Conservation (phyloP, 1,284 basidiomycete species). For the Paramarasmius palmivorus region DNA sequence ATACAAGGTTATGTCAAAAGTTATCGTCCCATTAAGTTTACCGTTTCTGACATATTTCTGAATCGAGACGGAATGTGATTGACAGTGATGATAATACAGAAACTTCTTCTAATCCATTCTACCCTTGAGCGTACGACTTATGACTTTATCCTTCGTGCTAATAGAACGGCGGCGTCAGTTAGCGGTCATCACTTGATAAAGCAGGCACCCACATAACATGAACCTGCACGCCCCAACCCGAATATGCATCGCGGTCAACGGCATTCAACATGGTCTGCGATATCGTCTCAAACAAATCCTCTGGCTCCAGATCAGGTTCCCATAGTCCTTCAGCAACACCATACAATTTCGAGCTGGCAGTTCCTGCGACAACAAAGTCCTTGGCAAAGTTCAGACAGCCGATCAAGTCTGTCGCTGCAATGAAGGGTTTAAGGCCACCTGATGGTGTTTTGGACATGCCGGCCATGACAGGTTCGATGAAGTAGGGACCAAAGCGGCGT, state of each 20-base stretch:
- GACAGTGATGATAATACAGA: conserved; percentile 20
- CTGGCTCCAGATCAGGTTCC: conserved; percentile 96
- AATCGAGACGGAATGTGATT: conserved; percentile 15
- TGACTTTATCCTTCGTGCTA: conserved; percentile 85
- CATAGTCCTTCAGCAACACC: conserved; percentile 98
- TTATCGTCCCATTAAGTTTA: background rate
- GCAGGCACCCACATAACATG: conserved; percentile 84
- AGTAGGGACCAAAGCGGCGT: conserved; percentile 95
- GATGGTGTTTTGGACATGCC: conserved; percentile 80
- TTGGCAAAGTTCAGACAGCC: conserved; percentile 95
- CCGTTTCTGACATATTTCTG: background rate
- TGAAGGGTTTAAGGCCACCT: conserved; percentile 86
- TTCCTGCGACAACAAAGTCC: conserved; percentile 97
- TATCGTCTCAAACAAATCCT: conserved; percentile 98
- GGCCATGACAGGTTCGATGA: conserved; percentile 96
- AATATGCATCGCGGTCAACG: conserved; percentile 94
- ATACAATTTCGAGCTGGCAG: conserved; percentile 91
- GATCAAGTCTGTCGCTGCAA: conserved; percentile 95
- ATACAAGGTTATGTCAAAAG: too few relatives aligned
- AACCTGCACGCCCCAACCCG: conserved; percentile 96
- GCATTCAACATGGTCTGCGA: conserved; percentile 96
- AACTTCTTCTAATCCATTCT: conserved; percentile 79
- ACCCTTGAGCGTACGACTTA: conserved; percentile 84
- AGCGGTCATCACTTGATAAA: conserved; percentile 9
- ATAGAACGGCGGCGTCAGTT: conserved; percentile 12